Base-by-base conservation (phyloP, 2,329 filamentous ascomycete species). In the Chaetothyriales sp. region DNA sequence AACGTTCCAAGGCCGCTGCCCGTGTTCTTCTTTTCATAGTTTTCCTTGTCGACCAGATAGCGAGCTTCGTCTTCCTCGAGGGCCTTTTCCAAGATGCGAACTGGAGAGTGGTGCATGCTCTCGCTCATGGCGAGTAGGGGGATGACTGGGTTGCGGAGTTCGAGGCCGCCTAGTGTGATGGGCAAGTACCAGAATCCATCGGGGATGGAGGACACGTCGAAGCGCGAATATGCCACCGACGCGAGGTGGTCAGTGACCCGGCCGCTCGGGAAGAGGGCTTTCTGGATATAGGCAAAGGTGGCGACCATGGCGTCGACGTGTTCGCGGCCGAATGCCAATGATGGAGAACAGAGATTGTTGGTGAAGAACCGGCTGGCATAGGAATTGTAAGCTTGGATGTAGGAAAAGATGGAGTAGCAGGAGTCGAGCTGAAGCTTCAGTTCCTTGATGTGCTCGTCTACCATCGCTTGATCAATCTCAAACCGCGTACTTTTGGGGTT, bases 311-410 rank as follows among this genome's bases (percentile, higher is more conserved):
- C 73, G 56, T 80, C 74, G 50, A 80, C 71, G 59, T 81, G 78
- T 43, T 69, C 64, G 18, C 71, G 70, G 0, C 76, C 76, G 54
- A 79, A 77, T 55, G 75, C 77, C 52, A 74, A 69, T 13, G 76
- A 73, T 2, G 77, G 72, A 50, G 72, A 72, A 6, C 73, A 77
- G 54, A 81, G 80, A 58, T 80, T 80, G 56, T 73, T 75, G 49
- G 67, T 67, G 60, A 81, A 80, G 63, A 81, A 81, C 1, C 73
- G 70, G 6, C 69, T 70, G 28, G 76, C 72, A 60, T 80, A 81
- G 43, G 70, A 74, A 58, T 81, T 81, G 71, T 77, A 81, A 0
- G 76, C 77, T 57, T 80, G 73, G 2, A 81, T 71, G 71, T 76
- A 81, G 22, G 74, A 68, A 55, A 82, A 77, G 5, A 81, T 66